Percentiles rank a stretch among this genome's conserved stretches.
phyloP scores from a whole-genome alignment of 2,329 filamentous ascomycete species.

The Zymoseptoria pseudotritici region DNA sequence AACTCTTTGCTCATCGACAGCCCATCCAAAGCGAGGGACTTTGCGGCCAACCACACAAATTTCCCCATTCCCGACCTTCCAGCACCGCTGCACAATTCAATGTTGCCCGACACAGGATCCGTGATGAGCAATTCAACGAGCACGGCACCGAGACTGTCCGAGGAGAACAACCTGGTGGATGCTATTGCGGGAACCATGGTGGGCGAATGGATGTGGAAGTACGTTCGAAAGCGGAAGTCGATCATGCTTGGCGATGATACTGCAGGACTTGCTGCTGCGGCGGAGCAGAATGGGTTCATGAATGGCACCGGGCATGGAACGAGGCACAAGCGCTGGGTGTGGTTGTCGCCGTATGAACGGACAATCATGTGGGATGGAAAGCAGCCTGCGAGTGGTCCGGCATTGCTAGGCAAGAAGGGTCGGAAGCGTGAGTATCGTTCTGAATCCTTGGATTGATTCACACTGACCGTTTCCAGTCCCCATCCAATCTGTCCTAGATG shows the following conservation, averaged over 20 bases:
- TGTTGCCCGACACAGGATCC: slow-evolving; percentile 17
- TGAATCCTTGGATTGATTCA: not conserved
- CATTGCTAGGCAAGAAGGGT: slow-evolving; percentile 86
- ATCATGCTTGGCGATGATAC: slow-evolving; percentile 70
- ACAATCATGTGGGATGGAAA: slow-evolving; percentile 98
- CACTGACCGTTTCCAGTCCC: slow-evolving; percentile 53
- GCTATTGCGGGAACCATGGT: slow-evolving; percentile 98
- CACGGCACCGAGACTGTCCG: slow-evolving; percentile 12
- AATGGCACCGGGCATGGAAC: slow-evolving; percentile 59
- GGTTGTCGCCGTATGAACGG: slow-evolving; percentile 93
- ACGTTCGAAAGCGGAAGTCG: slow-evolving; percentile 78
- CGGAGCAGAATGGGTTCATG: slow-evolving; percentile 52
- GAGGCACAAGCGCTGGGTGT: slow-evolving; percentile 93
- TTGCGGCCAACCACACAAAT: slow-evolving; percentile 11
- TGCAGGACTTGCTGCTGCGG: slow-evolving; percentile 40
- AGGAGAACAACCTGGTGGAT: slow-evolving; percentile 68
- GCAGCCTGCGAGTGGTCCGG: slow-evolving; percentile 81
- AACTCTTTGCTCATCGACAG: slow-evolving; percentile 31
- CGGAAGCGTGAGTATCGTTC: slow-evolving; percentile 68
- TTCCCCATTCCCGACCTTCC: slow-evolving; percentile 30
- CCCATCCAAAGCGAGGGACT: slow-evolving; percentile 13
- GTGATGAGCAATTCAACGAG: slow-evolving; percentile 8
- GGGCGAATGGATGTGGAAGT: slow-evolving; percentile 94
- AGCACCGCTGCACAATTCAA: slow-evolving; percentile 19
- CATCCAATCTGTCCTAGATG: slow-evolving; percentile 94